These are phyloP conservation scores for Flaveria robusta DNA, from an alignment of 129 eudicot species.

Conservation along the genomic window DNA sequence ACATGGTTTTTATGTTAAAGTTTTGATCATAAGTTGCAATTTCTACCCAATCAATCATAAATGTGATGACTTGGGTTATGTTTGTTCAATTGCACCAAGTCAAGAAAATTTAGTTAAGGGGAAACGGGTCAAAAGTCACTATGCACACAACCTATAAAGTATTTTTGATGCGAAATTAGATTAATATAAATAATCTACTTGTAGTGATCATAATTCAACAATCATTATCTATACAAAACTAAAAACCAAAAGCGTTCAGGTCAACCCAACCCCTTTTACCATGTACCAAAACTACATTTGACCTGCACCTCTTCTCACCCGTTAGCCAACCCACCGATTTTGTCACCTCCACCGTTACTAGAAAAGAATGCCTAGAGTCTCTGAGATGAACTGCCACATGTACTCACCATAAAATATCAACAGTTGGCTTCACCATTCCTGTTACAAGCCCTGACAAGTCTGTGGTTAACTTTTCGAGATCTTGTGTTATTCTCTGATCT, in stretches of 20 bases:
- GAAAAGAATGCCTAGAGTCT: neutral
- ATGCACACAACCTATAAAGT: neutral
- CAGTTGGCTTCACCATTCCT: conserved; percentile 98
- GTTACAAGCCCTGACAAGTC: conserved; percentile 93
- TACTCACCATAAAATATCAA: conserved; percentile 86
- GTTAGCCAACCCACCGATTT: neutral
- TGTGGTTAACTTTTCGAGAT: conserved; percentile 76
- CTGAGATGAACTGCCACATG: conserved; percentile 22
- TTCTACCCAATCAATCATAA: neutral
- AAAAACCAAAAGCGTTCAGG: neutral
- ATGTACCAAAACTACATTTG: neutral
- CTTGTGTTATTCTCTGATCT: conserved; percentile 95
- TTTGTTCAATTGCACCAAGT: conserved; percentile 3
- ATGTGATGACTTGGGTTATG: conserved; percentile 1
- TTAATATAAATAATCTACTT: neutral
- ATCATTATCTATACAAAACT: neutral
- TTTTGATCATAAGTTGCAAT: neutral
- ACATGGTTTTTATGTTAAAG: neutral
- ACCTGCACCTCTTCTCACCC: neutral
- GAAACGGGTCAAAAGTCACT: neutral
- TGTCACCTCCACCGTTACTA: neutral
- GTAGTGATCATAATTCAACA: neutral
- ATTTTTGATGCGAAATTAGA: neutral
- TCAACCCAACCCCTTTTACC: neutral
- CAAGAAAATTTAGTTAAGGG: neutral